Conservation (phyloP, 208 protist species). For the Strigomonas oncopelti region DNA sequence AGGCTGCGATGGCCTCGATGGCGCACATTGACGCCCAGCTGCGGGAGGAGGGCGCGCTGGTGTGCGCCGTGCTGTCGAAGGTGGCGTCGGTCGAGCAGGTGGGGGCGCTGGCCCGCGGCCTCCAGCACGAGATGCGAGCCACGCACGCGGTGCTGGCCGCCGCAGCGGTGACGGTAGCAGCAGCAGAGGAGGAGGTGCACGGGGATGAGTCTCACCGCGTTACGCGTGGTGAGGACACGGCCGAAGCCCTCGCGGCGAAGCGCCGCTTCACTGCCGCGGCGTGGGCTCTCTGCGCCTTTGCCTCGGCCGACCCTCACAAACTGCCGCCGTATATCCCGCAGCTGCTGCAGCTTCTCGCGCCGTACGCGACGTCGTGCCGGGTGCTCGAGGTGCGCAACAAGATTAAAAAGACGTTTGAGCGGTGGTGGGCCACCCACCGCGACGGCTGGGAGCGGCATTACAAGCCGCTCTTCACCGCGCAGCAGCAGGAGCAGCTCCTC, state of each 20-base stretch:
- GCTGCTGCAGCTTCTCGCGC: conserved; percentile 50
- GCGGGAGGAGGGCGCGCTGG: conserved; percentile 34
- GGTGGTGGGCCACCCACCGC: conserved; percentile 79
- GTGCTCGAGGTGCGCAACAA: conserved; percentile 43
- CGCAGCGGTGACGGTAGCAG: neutral
- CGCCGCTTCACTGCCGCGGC: conserved; percentile 46
- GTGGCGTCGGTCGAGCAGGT: conserved; percentile 72
- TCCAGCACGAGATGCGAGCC: conserved; percentile 34
- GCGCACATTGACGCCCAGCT: conserved; percentile 44
- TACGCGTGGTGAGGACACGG: neutral
- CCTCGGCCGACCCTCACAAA: conserved; percentile 43
- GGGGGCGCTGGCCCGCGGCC: conserved; percentile 31
- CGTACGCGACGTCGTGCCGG: conserved; percentile 25
- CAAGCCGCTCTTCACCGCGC: conserved; percentile 48
- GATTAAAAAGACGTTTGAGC: conserved; percentile 55
- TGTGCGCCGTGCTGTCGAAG: conserved; percentile 62
- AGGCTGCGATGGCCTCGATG: conserved; percentile 44
- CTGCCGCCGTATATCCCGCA: conserved; percentile 53
- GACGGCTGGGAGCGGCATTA: conserved; percentile 67
- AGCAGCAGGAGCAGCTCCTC: conserved; percentile 48
- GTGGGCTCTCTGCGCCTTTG: conserved; percentile 55
- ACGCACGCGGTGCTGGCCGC: conserved; percentile 5
- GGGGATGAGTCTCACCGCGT: neutral
- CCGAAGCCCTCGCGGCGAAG: conserved; percentile 2
- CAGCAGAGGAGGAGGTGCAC: neutral